Evolutionary conservation across 768 basidiomycete genomes (phyloP).

Genomic region (Myochromella boudieri): DNA sequence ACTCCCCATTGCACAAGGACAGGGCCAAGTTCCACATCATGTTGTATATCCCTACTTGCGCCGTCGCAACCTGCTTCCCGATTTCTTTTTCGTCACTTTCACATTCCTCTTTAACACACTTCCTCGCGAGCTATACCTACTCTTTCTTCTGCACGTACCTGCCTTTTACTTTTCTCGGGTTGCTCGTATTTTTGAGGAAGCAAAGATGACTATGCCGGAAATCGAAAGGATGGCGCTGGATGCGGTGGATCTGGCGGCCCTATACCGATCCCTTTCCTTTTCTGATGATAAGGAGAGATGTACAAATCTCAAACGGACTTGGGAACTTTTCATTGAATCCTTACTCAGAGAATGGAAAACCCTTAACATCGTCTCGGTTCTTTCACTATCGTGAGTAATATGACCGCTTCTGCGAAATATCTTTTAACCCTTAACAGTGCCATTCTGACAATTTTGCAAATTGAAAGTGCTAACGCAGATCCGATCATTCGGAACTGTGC

Average conservation of each 20-base stretch:
- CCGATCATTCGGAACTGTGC: slow-evolving; percentile 35
- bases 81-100: neutral
- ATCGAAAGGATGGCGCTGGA: slow-evolving; percentile 39
- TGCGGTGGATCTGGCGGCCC: too few relatives aligned
- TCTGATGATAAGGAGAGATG: too few relatives aligned
- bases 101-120: slow-evolving; percentile 13
- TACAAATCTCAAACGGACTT: slow-evolving; percentile 42
- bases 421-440: neutral
- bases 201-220: slow-evolving; percentile 61
- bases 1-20: neutral
- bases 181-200: slow-evolving; percentile 64
- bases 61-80: neutral
- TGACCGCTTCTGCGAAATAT: neutral
- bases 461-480: neutral
- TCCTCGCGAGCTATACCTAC: slow-evolving; percentile 32
- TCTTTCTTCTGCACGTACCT: slow-evolving; percentile 57
- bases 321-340: slow-evolving; percentile 70
- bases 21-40: neutral
- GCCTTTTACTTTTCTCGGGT: slow-evolving; percentile 70
- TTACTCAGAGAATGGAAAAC: slow-evolving; percentile 74
- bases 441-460: neutral
- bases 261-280: too few relatives aligned
- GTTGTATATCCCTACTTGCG: neutral
- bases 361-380: slow-evolving; percentile 66
- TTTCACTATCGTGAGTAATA: slow-evolving; percentile 44